Evolutionary conservation across 108 stramenopile species (phyloP).

Genomic region (Cyclotella kingstonii): DNA sequence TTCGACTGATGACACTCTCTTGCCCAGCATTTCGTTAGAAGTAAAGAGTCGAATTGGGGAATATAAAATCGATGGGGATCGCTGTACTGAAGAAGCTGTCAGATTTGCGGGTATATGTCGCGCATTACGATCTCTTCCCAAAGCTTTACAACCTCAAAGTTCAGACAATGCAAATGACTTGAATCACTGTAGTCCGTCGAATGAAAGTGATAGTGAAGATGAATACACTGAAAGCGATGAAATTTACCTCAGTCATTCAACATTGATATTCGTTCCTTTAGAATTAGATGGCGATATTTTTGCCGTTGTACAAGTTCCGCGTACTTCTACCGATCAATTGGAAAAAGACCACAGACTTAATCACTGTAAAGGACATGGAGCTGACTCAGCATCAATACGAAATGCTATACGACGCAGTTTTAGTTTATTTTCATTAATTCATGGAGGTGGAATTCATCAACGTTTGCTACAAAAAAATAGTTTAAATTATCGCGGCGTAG

Average conservation of each 20-base stretch:
- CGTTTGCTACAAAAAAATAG: slow-evolving; percentile 37
- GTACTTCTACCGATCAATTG: slow-evolving; percentile 14
- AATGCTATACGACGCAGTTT: slow-evolving; percentile 50
- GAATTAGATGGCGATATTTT: slow-evolving; percentile 50
- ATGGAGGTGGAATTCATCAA: slow-evolving; percentile 62
- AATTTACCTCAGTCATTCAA: slow-evolving; percentile 56
- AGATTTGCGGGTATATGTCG: slow-evolving; percentile 61
- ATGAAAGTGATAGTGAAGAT: slow-evolving; percentile 8
- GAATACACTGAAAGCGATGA: slow-evolving; percentile 31
- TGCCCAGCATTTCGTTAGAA: no score
- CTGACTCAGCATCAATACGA: slow-evolving; percentile 54
- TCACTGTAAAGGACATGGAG: slow-evolving; percentile 30
- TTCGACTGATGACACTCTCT: neutral
- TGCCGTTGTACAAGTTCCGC: slow-evolving; percentile 46
- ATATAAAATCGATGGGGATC: no score
- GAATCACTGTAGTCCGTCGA: neutral
- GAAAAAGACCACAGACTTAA: neutral
- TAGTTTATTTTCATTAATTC: slow-evolving; percentile 57
- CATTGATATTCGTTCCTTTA: slow-evolving; percentile 63
- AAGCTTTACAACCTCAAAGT: slow-evolving; percentile 24
- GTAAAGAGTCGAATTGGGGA: no score
- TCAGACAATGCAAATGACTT: no score
- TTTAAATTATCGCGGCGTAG: slow-evolving; percentile 26
- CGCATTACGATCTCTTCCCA: slow-evolving; percentile 58
- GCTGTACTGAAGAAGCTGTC: slow-evolving; percentile 58